Evolutionary conservation across 192 early-diverging fungal species (phyloP), one percentile per base, ranked within the genome.

Genomic region (Backusella sp.): DNA sequence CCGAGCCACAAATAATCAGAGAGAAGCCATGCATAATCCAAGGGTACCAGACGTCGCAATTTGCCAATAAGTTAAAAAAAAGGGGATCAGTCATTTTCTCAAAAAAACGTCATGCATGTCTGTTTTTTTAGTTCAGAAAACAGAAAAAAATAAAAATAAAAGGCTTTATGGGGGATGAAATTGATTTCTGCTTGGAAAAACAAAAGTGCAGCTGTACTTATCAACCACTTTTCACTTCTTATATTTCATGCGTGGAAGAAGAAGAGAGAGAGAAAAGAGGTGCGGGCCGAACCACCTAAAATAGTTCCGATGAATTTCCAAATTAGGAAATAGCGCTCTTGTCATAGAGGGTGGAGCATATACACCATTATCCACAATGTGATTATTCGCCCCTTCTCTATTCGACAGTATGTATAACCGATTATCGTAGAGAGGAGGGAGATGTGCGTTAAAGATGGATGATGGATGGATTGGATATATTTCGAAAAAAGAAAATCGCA

Each of bases 381-480:
- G 19, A 56, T 56, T 26, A 12, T 56, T 56, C 53, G 44, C 70
- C 28, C 70, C 42, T 71, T 71, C 70, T 71, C 70, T 71, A 37
- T 46, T 71, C 41, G 70, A 71, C 70, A 71, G 70, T 71, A 42
- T 28, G 70, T 71, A 71, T 71, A 71, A 17, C 70, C 37, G 42
- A n/a, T n/a, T 35, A 44, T 19, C 37, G 8, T 9, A 19, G 70
- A 71, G 42, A 71, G n/a, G 19, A 23, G 19, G n/a, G 53, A 56
- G 53, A 56, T 8, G 11, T 23, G 21, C 3, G 11, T 23, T 9
- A 19, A 56, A 23, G 53, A 21, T 56, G 8, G 53, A 21, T 56
- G 19, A 56, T 56, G 53, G 53, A 56, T 56, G 53, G 21, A 26
- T 56, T 21, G 53, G 53, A 23, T 8, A 23, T 23, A n/a, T 11